phyloP scores from a whole-genome alignment of 192 early-diverging fungal species.

The Mortierella hygrophila region DNA sequence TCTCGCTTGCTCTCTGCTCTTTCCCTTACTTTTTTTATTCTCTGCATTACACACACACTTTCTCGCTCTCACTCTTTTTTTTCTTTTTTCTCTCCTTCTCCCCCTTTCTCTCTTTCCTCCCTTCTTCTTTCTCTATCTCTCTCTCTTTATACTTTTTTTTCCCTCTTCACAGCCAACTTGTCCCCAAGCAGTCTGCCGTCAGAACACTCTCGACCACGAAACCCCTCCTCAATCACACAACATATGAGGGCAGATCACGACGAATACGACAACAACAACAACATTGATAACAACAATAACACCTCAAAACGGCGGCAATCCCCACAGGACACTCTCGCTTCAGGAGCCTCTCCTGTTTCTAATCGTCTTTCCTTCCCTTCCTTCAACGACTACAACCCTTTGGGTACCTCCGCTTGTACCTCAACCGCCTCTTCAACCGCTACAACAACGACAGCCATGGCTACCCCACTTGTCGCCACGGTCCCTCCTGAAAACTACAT shows the following conservation, averaged over 20 bases:
- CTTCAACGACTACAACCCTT: slow-evolving; percentile 20
- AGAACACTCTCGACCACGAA: slow-evolving; percentile 6
- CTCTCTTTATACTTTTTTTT: neutral
- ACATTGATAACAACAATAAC: neutral
- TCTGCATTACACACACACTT: neutral
- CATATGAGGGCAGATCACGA: slow-evolving; percentile 11
- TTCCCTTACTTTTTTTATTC: neutral
- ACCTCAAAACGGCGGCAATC: neutral
- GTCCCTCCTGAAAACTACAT: slow-evolving; percentile 26
- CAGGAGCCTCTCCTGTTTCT: neutral
- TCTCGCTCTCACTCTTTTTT: neutral
- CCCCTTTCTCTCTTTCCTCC: neutral
- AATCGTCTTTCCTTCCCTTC: slow-evolving; percentile 38
- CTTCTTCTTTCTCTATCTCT: neutral
- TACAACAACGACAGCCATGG: neutral
- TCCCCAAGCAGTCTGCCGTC: neutral
- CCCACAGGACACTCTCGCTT: neutral
- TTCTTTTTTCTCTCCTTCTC: neutral
- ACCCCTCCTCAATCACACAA: neutral
- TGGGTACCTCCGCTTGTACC: neutral
- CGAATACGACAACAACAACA: neutral
- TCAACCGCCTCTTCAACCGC: slow-evolving; percentile 6
- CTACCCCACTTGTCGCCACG: neutral
- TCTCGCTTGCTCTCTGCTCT: neutral
- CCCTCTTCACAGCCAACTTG: neutral